phyloP scores from a whole-genome alignment of 2,329 filamentous ascomycete species.

The Proliferodiscus dingleyae region DNA sequence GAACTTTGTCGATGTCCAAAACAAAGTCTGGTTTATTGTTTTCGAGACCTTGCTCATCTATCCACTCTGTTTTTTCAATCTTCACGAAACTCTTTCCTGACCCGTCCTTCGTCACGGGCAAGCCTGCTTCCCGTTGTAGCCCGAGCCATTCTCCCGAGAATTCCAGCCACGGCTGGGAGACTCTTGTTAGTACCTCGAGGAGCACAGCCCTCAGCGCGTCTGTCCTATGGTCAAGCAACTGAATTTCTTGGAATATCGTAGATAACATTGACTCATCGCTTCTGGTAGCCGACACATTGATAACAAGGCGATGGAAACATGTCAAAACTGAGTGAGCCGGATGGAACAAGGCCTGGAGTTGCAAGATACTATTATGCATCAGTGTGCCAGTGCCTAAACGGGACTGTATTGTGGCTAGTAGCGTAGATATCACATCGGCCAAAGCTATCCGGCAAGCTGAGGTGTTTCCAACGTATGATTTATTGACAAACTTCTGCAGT shows the following conservation, averaged over 20 bases:
- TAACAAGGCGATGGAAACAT: constrained; percentile 29
- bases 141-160: constrained; percentile 73
- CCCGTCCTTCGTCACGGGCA: constrained; percentile 47
- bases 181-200: constrained; percentile 59
- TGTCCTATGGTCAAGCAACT: constrained; percentile 59
- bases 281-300: constrained; percentile 28
- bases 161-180: constrained; percentile 62
- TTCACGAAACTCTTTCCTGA: constrained; percentile 53
- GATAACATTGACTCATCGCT: constrained; percentile 60
- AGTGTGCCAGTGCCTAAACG: constrained; percentile 24
- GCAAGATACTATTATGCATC: constrained; percentile 27
- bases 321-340: constrained; percentile 29
- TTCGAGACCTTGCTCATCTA: constrained; percentile 56
- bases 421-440: constrained; percentile 35
- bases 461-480: constrained; percentile 23
- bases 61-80: constrained; percentile 47
- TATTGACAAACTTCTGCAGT: constrained; percentile 28
- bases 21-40: constrained; percentile 55
- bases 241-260: constrained; percentile 55
- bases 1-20: constrained; percentile 61
- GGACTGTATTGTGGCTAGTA: constrained; percentile 31
- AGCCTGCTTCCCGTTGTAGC: constrained; percentile 52
- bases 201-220: constrained; percentile 58
- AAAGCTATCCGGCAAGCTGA: constrained; percentile 30
- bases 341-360: constrained; percentile 30